A percentile compares a stretch with the other conserved stretches of the same genome.
Conservation (phyloP, 306 rosid species). For the Calophaca sinica region DNA sequence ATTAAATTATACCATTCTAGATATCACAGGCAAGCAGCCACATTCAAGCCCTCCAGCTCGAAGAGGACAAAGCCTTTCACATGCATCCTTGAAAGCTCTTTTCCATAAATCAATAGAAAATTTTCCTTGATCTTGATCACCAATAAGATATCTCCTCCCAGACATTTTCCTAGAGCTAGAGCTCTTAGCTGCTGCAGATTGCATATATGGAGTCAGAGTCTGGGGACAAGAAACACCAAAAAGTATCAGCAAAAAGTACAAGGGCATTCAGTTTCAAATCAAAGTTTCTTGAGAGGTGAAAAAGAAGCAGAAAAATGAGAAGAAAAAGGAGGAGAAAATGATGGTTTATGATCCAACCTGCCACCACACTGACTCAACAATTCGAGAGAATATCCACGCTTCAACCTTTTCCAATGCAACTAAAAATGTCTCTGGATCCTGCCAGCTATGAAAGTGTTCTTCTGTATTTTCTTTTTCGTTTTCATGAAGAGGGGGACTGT, state of each 20-base stretch:
- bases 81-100: constrained; percentile 83
- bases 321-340: constrained; percentile 25
- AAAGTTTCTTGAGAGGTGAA: constrained; percentile 32
- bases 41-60: constrained; percentile 83
- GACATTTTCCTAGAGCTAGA: constrained; percentile 60
- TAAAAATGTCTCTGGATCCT: constrained; percentile 63
- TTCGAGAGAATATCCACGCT: constrained; percentile 88
- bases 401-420: constrained; percentile 78
- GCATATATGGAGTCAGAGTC: constrained; percentile 94
- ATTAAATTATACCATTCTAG: constrained; percentile 72
- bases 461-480: constrained; percentile 50
- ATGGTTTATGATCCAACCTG: constrained; percentile 63
- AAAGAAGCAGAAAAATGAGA: constrained; percentile 33
- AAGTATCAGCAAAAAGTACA: constrained; percentile 43
- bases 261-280: constrained; percentile 31
- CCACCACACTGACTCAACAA: constrained; percentile 98
- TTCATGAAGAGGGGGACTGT: constrained; percentile 27
- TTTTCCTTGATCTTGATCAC: constrained; percentile 77
- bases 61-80: constrained; percentile 92
- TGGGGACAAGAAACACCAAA: constrained; percentile 55
- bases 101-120: constrained; percentile 85
- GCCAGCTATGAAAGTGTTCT: constrained; percentile 55
- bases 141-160: constrained; percentile 59
- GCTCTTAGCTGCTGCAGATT: constrained; percentile 73
- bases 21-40: constrained; percentile 78